Conservation (phyloP, 305 asterid species). For the Solanum aculeatissimum region DNA sequence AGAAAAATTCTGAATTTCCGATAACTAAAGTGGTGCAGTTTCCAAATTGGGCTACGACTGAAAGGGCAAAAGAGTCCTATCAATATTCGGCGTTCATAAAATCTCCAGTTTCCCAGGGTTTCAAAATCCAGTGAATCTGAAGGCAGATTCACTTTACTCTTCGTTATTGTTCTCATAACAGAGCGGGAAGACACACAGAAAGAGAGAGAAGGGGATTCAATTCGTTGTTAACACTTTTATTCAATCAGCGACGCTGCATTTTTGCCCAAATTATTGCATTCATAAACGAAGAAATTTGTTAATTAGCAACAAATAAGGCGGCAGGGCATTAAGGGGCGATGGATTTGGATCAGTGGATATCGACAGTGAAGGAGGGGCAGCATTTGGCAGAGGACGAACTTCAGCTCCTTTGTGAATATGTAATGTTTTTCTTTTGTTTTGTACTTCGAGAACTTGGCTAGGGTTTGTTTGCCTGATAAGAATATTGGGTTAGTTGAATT, state of each 20-base stretch:
- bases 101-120: not conserved
- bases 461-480: not conserved
- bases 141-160: not conserved
- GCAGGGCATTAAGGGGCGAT: slow-evolving; percentile 11
- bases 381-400: slow-evolving; percentile 98
- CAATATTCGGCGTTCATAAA: not conserved
- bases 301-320: not conserved
- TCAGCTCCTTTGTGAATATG: slow-evolving; percentile 98
- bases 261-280: not conserved
- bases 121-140: not conserved
- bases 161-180: not conserved
- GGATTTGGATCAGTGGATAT: slow-evolving; percentile 94
- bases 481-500: not conserved
- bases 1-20: too few relatives aligned
- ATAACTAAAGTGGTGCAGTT: not conserved
- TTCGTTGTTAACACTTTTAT: not conserved
- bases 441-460: not conserved
- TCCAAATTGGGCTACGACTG: not conserved
- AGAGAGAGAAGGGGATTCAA: not conserved
- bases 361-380: slow-evolving; percentile 81
- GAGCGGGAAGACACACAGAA: not conserved
- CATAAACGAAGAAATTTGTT: not conserved
- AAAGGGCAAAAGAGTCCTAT: not conserved
- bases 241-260: not conserved
- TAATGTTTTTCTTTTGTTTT: slow-evolving; percentile 17